phyloP scores from a whole-genome alignment of 371 early-diverging fungal genomes.

The Rhizopus sp. region DNA sequence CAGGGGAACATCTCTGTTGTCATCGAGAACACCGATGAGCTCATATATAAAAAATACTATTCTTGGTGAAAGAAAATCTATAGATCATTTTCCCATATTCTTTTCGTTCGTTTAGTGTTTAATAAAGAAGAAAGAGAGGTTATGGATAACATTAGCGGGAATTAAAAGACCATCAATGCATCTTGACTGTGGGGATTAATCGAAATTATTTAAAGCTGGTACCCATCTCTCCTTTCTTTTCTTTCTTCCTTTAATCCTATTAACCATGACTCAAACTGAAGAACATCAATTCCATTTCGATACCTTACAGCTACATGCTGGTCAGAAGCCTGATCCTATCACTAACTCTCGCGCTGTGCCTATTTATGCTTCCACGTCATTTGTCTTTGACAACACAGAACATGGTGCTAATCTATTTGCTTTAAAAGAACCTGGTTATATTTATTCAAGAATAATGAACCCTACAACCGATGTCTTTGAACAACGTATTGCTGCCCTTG shows the following conservation, averaged over 20 bases:
- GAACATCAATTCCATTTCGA: slow-evolving; percentile 65
- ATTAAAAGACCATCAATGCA: too few relatives aligned
- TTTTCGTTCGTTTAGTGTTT: too few relatives aligned
- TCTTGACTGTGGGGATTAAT: too few relatives aligned
- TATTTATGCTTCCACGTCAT: slow-evolving; percentile 86
- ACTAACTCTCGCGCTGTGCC: slow-evolving; percentile 88
- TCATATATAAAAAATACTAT: too few relatives aligned
- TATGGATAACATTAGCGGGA: too few relatives aligned
- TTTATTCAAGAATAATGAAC: slow-evolving; percentile 71
- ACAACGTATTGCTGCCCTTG: slow-evolving; percentile 85
- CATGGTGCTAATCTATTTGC: slow-evolving; percentile 84
- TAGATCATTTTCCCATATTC: too few relatives aligned
- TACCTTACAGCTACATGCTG: slow-evolving; percentile 92
- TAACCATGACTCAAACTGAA: slow-evolving; percentile 13
- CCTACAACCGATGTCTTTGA: slow-evolving; percentile 90
- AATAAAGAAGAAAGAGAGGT: too few relatives aligned
- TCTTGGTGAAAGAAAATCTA: too few relatives aligned
- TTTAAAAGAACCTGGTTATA: slow-evolving; percentile 66
- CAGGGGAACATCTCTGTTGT: too few relatives aligned
- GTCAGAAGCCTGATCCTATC: slow-evolving; percentile 64
- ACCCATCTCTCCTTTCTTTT: neutral
- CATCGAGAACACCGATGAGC: too few relatives aligned
- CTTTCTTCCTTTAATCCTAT: neutral
- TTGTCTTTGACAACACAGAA: slow-evolving; percentile 71
- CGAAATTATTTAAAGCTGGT: neutral